Evolutionary conservation across 2,329 filamentous ascomycete species (phyloP).

Genomic region (Ascochyta fabae): DNA sequence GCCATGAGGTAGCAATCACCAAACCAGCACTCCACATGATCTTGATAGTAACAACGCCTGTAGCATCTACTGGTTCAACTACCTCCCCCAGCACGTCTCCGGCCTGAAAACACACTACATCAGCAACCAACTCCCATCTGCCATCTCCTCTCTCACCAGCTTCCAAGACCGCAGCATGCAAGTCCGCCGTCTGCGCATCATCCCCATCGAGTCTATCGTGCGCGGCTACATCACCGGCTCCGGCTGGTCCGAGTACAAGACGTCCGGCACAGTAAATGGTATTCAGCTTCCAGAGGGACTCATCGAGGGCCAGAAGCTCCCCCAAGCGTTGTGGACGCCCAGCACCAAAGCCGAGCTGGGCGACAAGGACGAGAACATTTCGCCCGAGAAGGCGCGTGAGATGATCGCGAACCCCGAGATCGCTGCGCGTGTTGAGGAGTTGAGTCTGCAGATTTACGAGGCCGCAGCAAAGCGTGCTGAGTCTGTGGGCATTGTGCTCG

Average conservation of each 20-base stretch:
- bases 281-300: slow-evolving; percentile 72
- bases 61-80: slow-evolving; percentile 68
- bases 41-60: slow-evolving; percentile 3
- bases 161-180: slow-evolving; percentile 73
- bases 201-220: slow-evolving; percentile 85
- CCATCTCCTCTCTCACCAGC: slow-evolving; percentile 52
- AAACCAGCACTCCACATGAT: background rate
- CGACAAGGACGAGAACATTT: slow-evolving; percentile 85
- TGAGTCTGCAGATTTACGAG: slow-evolving; percentile 69
- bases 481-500: slow-evolving; percentile 75
- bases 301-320: slow-evolving; percentile 72
- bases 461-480: slow-evolving; percentile 69
- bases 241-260: slow-evolving; percentile 80
- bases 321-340: slow-evolving; percentile 75
- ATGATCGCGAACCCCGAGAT: slow-evolving; percentile 69
- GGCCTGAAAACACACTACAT: slow-evolving; percentile 69
- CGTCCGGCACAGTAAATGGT: slow-evolving; percentile 79
- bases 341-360: slow-evolving; percentile 85
- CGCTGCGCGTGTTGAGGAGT: slow-evolving; percentile 68
- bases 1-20: slow-evolving; percentile 59
- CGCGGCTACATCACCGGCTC: slow-evolving; percentile 88
- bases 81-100: slow-evolving; percentile 64
- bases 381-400: slow-evolving; percentile 64
- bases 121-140: slow-evolving; percentile 61
- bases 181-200: slow-evolving; percentile 74